Conservation (phyloP, 495 filamentous ascomycete genomes). For the Neurospora sp. region DNA sequence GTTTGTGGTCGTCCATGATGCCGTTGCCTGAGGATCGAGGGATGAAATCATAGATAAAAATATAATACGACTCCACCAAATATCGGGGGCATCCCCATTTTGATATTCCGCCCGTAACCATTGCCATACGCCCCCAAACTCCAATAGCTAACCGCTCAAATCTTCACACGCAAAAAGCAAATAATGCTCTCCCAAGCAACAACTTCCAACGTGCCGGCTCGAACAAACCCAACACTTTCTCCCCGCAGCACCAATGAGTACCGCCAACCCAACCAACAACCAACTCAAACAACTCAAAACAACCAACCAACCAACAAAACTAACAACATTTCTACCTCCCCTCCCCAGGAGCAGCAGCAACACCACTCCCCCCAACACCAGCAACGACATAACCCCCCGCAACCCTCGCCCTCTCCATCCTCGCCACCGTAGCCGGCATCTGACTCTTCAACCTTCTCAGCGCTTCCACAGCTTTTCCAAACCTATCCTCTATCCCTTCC, state of each 20-base stretch:
- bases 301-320: neutral
- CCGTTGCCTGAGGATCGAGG: neutral
- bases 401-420: slow-evolving; percentile 63
- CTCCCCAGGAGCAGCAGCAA: slow-evolving; percentile 9
- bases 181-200: neutral
- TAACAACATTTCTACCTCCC: neutral
- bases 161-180: neutral
- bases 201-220: neutral
- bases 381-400: slow-evolving; percentile 51
- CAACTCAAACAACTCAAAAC: neutral
- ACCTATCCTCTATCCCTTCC: slow-evolving; percentile 40
- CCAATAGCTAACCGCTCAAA: neutral
- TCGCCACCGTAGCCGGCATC: slow-evolving; percentile 62
- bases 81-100: neutral
- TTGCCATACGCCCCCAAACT: neutral
- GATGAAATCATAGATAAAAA: neutral
- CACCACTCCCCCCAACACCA: slow-evolving; percentile 51
- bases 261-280: neutral
- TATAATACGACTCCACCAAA: neutral
- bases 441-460: slow-evolving; percentile 45
- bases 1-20: neutral
- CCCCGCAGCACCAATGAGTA: neutral
- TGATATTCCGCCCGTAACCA: neutral
- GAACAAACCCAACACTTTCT: neutral
- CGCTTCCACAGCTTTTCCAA: slow-evolving; percentile 41